phyloP scores from a whole-genome alignment of 2,329 filamentous ascomycete species.

The Claviceps citrina region DNA sequence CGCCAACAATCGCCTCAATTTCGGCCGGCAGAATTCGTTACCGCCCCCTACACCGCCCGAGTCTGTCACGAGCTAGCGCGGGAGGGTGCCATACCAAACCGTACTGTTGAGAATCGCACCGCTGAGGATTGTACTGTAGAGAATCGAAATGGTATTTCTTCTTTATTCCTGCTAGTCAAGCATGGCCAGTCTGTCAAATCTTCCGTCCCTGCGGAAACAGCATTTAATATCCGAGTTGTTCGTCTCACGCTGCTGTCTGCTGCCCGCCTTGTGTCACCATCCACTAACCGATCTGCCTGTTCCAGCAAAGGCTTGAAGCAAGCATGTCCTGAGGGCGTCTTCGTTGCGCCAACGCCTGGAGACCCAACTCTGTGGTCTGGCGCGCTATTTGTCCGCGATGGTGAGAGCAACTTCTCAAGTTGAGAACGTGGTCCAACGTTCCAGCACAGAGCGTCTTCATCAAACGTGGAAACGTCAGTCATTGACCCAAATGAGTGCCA shows the following conservation, averaged over 20 bases:
- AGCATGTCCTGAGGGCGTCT: slow-evolving; percentile 72
- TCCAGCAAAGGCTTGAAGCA: slow-evolving; percentile 62
- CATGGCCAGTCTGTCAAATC: slow-evolving; percentile 21
- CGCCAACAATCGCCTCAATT: slow-evolving; percentile 4
- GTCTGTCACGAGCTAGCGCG: too few relatives aligned
- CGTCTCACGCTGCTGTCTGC: slow-evolving; percentile 17
- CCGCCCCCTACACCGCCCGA: slow-evolving; percentile 8
- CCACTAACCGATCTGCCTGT: neutral
- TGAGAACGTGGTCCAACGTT: too few relatives aligned
- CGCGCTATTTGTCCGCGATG: slow-evolving; percentile 81
- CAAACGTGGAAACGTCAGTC: neutral
- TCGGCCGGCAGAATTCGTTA: slow-evolving; percentile 10
- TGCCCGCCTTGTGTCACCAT: neutral
- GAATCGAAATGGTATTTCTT: too few relatives aligned
- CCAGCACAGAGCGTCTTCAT: too few relatives aligned
- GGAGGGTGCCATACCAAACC: too few relatives aligned
- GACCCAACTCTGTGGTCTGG: slow-evolving; percentile 75
- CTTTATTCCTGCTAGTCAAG: neutral
- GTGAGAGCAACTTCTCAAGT: slow-evolving; percentile 29
- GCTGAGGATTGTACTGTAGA: too few relatives aligned
- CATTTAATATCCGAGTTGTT: slow-evolving; percentile 74
- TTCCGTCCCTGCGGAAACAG: slow-evolving; percentile 51
- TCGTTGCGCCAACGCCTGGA: slow-evolving; percentile 68
- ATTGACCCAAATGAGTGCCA: neutral
- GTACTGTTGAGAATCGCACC: neutral